Base-by-base conservation (phyloP, 2,329 filamentous ascomycete species). In the Sphaerostilbella broomeana region DNA sequence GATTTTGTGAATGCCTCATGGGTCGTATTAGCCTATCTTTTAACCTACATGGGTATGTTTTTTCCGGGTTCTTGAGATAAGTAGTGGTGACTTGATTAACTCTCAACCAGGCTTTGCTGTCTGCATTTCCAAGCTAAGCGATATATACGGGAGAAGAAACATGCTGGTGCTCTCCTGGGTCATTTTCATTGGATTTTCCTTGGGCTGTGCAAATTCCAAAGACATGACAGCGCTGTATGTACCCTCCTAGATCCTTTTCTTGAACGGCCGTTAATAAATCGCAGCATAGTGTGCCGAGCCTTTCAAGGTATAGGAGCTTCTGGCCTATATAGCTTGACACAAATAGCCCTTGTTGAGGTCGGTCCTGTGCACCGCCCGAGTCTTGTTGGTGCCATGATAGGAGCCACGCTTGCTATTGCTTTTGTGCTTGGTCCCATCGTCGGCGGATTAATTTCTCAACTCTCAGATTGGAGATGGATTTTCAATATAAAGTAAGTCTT, bases 281-380 rank as follows among this genome's bases (percentile, higher is more conserved):
- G 17, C 38, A 79, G 75, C 1, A 79, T 81, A 33, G 50, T 75
- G 11, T 79, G 67, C 42, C 70, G 76, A 15, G 72, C 73, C 1
- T 69, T 79, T 11, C 76, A 79, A 42, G 76, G 76, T 4, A 67
- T 79, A 29, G 77, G 77, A 1, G 77, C 73, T 2, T 76, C 77
- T 7, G 77, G 77, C 0, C 59, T 81, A 17, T 81, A 79, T 54
- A 77, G 73, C 46, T 56, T 80, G 28, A 70, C 73, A 1, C 73
- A 79, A 41, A 72, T 77, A 37, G 67, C 69, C 10, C 62, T 79
- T 1, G 64, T 77, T 19, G 75, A 79, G 45, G 63, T 79, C 35
- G 72, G 73, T 0, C 75, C 73, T 10, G 63, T 63, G 3, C 60
- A 73, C 46, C 67, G 65, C 6, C 73, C 73, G 3, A 69, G 70